Conservation (phyloP, 2,329 filamentous ascomycete species). For the Botrytis tulipae region DNA sequence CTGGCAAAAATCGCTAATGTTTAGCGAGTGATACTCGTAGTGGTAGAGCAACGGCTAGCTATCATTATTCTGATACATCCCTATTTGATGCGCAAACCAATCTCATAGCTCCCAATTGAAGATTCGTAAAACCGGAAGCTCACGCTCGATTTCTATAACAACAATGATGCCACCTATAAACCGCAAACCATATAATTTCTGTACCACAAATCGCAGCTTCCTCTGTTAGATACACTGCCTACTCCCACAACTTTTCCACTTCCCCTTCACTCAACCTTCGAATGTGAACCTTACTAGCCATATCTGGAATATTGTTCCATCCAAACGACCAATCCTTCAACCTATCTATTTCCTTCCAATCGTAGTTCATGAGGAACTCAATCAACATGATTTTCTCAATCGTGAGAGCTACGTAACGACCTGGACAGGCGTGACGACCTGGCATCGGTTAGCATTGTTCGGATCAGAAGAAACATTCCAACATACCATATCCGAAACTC, state of each 20-base stretch:
- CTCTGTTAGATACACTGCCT: background rate
- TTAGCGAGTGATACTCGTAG: background rate
- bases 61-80: background rate
- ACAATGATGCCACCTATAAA: background rate
- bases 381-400: constrained; percentile 16
- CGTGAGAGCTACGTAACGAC: background rate
- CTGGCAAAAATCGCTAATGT: background rate
- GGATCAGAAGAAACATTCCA: background rate
- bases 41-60: background rate
- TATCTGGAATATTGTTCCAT: constrained; percentile 17
- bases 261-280: background rate
- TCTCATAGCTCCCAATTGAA: background rate
- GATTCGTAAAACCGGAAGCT: background rate
- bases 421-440: constrained; percentile 16
- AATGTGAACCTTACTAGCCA: constrained; percentile 8
- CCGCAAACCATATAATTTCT: background rate
- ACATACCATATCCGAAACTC: constrained; percentile 18
- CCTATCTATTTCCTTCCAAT: constrained; percentile 15
- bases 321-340: constrained; percentile 17
- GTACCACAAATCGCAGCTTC: background rate
- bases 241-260: constrained; percentile 3
- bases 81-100: background rate
- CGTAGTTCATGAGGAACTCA: constrained; percentile 17
- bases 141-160: background rate
- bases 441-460: background rate